These are phyloP conservation scores for Ceratocystiopsis minuta DNA, from an alignment of 2,329 filamentous ascomycete species.

Conservation along the genomic window DNA sequence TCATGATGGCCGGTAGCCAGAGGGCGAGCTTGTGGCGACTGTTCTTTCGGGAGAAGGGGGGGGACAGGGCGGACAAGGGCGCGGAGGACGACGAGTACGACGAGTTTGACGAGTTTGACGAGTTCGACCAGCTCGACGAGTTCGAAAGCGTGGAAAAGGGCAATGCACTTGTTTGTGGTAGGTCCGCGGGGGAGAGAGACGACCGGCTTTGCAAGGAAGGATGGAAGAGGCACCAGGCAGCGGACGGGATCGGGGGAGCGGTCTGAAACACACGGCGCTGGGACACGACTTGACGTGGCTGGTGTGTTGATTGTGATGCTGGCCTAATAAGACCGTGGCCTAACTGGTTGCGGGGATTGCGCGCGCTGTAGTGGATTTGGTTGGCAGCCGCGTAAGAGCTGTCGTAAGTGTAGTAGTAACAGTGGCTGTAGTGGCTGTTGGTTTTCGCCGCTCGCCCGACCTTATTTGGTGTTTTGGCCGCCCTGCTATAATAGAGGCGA, in stretches of 20 bases:
- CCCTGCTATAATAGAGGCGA: too few relatives aligned
- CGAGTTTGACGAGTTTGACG: too few relatives aligned
- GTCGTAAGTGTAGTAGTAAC: too few relatives aligned
- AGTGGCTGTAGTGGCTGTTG: too few relatives aligned
- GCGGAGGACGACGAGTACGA: neutral
- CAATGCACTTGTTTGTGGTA: neutral
- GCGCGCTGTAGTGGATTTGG: too few relatives aligned
- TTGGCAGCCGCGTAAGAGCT: too few relatives aligned
- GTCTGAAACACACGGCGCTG: conserved; percentile 16
- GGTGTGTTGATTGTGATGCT: neutral
- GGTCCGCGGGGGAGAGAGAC: neutral
- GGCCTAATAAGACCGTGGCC: neutral
- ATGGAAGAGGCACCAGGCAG: conserved; percentile 5
- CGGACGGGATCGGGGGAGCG: conserved; percentile 1
- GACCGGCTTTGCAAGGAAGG: conserved; percentile 3
- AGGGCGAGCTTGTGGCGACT: conserved; percentile 6
- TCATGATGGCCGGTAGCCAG: conserved; percentile 14
- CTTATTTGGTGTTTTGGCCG: too few relatives aligned
- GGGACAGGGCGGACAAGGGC: neutral
- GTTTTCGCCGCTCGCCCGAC: too few relatives aligned
- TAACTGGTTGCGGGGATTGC: too few relatives aligned
- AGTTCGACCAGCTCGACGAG: conserved; percentile 2
- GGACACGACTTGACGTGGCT: conserved; percentile 9
- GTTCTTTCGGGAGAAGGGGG: conserved; percentile 6
- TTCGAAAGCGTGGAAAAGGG: conserved; percentile 6